These are phyloP conservation scores for Russula sp. DNA, from an alignment of 768 basidiomycete genomes.

Conservation along the genomic window DNA sequence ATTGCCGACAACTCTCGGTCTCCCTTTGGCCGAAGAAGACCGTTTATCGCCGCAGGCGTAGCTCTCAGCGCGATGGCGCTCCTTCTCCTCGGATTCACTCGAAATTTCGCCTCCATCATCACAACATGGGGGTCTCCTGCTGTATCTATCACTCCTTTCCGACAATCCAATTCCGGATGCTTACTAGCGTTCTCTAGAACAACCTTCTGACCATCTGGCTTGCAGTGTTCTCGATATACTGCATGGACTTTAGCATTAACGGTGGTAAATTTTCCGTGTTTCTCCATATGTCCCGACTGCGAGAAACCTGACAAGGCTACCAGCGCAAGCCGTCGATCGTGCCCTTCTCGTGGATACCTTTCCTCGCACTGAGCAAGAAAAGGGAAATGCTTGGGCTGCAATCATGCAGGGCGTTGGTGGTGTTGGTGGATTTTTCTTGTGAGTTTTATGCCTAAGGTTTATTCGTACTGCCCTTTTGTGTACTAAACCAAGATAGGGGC, in stretches of 20 bases:
- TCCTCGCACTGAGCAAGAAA: constrained; percentile 64
- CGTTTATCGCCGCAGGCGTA: constrained; percentile 75
- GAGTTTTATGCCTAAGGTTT: constrained; percentile 27
- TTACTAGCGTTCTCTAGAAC: constrained; percentile 39
- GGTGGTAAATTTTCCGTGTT: constrained; percentile 32
- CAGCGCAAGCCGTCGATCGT: constrained; percentile 86
- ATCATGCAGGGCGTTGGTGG: constrained; percentile 86
- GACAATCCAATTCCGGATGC: neutral
- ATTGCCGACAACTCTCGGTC: constrained; percentile 82
- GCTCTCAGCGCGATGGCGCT: constrained; percentile 60
- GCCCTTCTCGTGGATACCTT: constrained; percentile 84
- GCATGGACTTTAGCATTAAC: constrained; percentile 60
- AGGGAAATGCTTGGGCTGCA: constrained; percentile 92
- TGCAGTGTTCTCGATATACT: constrained; percentile 64
- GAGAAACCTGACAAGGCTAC: neutral
- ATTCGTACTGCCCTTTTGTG: neutral
- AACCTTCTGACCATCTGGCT: constrained; percentile 63
- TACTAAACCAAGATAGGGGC: constrained; percentile 43
- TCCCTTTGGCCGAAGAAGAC: constrained; percentile 75
- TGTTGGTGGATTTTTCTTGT: constrained; percentile 86
- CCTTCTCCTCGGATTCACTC: constrained; percentile 78
- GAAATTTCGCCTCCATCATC: constrained; percentile 51
- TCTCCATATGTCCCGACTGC: constrained; percentile 30
- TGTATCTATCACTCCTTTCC: constrained; percentile 25
- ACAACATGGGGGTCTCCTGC: constrained; percentile 29